phyloP scores from a whole-genome alignment of 495 filamentous ascomycete genomes.

The Penicillium manginii region DNA sequence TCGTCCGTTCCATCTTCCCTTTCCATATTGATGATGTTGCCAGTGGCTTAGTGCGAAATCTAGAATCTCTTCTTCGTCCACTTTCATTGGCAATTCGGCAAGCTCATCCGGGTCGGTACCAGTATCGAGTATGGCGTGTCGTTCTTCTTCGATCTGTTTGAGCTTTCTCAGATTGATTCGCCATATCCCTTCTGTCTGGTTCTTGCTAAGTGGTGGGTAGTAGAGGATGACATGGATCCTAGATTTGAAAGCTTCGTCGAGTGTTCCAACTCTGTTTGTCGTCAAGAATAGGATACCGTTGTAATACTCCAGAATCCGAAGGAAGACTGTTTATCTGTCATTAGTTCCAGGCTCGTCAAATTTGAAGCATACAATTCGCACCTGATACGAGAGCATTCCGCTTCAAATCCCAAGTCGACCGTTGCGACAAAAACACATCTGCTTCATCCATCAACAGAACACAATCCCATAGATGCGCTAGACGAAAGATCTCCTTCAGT shows the following conservation, averaged over 20 bases:
- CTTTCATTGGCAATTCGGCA: constrained; percentile 1
- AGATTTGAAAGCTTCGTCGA: constrained; percentile 56
- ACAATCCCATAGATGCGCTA: constrained; percentile 49
- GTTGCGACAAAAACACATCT: constrained; percentile 53
- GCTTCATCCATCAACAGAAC: constrained; percentile 50
- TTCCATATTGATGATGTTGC: not conserved
- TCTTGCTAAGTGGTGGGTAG: constrained; percentile 11
- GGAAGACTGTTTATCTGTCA: constrained; percentile 42
- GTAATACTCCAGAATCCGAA: constrained; percentile 60
- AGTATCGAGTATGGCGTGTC: not conserved
- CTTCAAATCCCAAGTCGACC: constrained; percentile 37
- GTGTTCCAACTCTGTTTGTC: constrained; percentile 50
- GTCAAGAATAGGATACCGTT: constrained; percentile 61
- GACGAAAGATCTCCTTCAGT: constrained; percentile 39
- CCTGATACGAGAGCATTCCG: constrained; percentile 54
- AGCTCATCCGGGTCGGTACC: not conserved
- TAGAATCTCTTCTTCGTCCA: constrained; percentile 5
- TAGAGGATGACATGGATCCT: constrained; percentile 48
- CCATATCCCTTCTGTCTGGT: constrained; percentile 5
- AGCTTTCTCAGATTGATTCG: constrained; percentile 4
- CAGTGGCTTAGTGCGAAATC: constrained; percentile 6
- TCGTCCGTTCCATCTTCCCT: constrained; percentile 6
- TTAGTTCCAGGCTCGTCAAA: not conserved
- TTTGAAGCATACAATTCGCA: constrained; percentile 20
- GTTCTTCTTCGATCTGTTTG: constrained; percentile 3